Evolutionary conservation across 768 basidiomycete genomes (phyloP).

Genomic region (Russula brevipes): DNA sequence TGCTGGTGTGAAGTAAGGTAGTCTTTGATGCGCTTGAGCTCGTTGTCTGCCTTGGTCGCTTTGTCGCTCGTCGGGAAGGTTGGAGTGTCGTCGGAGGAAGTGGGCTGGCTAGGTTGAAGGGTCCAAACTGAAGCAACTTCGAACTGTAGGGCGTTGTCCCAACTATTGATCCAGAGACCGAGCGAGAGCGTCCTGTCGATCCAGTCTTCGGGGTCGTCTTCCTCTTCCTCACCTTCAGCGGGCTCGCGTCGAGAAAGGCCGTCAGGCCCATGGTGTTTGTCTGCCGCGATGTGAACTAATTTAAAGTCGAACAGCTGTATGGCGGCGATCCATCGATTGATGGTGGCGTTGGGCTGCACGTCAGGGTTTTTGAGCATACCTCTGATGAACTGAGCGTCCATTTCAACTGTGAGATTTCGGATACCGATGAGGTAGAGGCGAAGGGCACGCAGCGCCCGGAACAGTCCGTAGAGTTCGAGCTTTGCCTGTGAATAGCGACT

Average conservation of each 20-base stretch:
- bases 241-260: neutral
- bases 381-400: slow-evolving; percentile 37
- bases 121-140: too few species aligned
- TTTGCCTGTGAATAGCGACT: slow-evolving; percentile 28
- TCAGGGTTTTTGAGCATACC: slow-evolving; percentile 41
- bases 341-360: slow-evolving; percentile 34
- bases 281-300: slow-evolving; percentile 35
- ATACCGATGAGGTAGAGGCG: slow-evolving; percentile 31
- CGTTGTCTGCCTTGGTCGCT: too few species aligned
- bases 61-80: too few species aligned
- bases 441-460: neutral
- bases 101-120: too few species aligned
- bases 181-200: neutral
- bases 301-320: slow-evolving; percentile 38
- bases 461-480: slow-evolving; percentile 29
- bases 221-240: neutral
- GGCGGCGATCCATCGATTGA: slow-evolving; percentile 41
- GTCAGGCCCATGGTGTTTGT: neutral
- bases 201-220: neutral
- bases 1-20: too few species aligned
- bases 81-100: too few species aligned
- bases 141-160: neutral
- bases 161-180: neutral
- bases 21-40: too few species aligned
- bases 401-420: slow-evolving; percentile 28